These are phyloP conservation scores for Tylopilus sp. DNA, from an alignment of 1,284 basidiomycete species.

Conservation along the genomic window DNA sequence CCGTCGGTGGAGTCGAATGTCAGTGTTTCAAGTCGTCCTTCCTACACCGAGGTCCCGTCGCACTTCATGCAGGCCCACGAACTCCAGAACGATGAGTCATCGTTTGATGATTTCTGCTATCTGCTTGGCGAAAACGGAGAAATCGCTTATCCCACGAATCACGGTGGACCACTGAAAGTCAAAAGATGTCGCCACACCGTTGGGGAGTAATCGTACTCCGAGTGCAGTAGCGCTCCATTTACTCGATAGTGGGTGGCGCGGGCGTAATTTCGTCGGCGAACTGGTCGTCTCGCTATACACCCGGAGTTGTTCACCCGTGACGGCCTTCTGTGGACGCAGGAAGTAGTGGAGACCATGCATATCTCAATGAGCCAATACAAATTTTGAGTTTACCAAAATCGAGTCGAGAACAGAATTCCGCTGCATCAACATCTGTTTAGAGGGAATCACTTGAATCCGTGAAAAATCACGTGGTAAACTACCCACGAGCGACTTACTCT, in stretches of 20 bases:
- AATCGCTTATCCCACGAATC: not conserved
- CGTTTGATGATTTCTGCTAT: not conserved
- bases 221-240: not conserved
- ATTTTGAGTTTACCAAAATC: not conserved
- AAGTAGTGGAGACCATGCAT: not conserved
- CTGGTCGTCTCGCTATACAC: not conserved
- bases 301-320: not conserved
- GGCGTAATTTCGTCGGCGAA: not conserved
- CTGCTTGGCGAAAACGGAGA: not conserved
- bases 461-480: no score
- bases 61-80: not conserved
- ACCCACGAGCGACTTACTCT: not conserved
- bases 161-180: not conserved
- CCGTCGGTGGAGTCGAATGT: no score
- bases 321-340: not conserved
- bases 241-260: not conserved
- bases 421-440: not conserved
- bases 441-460: not conserved
- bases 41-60: no score
- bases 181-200: no score
- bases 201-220: not conserved
- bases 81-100: not conserved
- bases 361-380: not conserved
- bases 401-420: not conserved
- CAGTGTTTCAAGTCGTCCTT: no score